Conservation (phyloP, 192 early-diverging fungal genomes). For the Gamsiella multidivaricata region DNA sequence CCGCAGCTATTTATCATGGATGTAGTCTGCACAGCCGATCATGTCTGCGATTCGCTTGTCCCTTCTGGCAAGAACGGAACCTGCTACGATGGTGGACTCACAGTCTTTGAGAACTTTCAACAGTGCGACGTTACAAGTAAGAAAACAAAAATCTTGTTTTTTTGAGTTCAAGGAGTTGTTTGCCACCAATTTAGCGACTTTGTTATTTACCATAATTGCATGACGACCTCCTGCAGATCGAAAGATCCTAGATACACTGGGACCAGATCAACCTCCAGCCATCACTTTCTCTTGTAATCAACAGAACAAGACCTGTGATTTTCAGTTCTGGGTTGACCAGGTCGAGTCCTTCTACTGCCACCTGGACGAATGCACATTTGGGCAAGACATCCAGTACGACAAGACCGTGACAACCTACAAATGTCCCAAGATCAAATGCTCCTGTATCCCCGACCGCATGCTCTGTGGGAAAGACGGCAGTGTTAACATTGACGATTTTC, state of each 20-base stretch:
- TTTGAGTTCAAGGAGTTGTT: background rate
- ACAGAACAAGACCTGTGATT: conserved; percentile 69
- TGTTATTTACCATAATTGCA: background rate
- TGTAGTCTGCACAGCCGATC: conserved; percentile 70
- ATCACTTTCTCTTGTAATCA: conserved; percentile 80
- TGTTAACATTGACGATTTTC: conserved; percentile 82
- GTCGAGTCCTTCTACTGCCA: conserved; percentile 93
- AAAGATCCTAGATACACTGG: conserved; percentile 69
- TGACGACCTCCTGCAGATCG: conserved; percentile 49
- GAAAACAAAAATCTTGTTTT: no score
- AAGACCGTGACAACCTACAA: conserved; percentile 68
- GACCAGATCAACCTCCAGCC: conserved; percentile 72
- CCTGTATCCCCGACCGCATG: conserved; percentile 81
- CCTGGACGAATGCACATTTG: conserved; percentile 76
- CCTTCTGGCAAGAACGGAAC: conserved; percentile 77
- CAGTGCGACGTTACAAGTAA: conserved; percentile 82
- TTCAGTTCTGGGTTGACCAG: conserved; percentile 89
- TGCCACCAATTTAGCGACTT: no score
- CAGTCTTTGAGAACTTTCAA: conserved; percentile 74
- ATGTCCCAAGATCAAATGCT: conserved; percentile 83
- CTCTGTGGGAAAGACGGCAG: conserved; percentile 87
- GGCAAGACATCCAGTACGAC: conserved; percentile 65
- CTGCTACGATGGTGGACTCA: conserved; percentile 79
- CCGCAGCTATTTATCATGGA: background rate
- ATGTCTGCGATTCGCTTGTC: conserved; percentile 73